These are phyloP conservation scores for Petunia hybrid DNA, from an alignment of 305 asterid species.

Conservation along the genomic window DNA sequence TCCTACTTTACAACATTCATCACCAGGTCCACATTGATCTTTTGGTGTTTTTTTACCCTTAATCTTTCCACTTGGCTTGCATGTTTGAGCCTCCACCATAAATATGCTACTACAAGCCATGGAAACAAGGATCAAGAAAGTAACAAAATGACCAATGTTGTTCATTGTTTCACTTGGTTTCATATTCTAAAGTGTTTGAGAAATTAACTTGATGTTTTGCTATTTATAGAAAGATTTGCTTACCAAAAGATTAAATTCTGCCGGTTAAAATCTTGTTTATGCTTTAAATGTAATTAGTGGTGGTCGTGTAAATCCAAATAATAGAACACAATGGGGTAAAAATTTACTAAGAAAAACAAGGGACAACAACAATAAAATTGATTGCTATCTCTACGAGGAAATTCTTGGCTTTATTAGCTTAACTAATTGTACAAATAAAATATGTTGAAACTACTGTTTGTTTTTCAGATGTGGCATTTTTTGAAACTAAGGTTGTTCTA, in stretches of 20 bases:
- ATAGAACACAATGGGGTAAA: neutral
- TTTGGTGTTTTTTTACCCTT: constrained; percentile 33
- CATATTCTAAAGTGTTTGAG: neutral
- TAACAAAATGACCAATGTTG: neutral
- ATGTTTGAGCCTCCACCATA: constrained; percentile 31
- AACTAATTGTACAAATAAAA: neutral
- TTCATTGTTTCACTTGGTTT: constrained; percentile 28
- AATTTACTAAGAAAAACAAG: neutral
- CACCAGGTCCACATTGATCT: constrained; percentile 30
- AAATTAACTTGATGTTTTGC: neutral
- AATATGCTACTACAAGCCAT: neutral
- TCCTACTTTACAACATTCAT: constrained; percentile 40
- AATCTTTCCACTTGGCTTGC: constrained; percentile 45
- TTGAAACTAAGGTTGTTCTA: neutral
- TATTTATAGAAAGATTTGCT: neutral
- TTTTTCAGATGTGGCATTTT: neutral
- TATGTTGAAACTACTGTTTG: neutral
- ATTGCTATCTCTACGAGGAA: neutral
- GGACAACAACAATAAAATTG: neutral
- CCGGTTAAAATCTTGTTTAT: neutral
- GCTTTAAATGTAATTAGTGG: neutral
- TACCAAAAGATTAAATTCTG: neutral
- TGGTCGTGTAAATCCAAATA: constrained; percentile 10
- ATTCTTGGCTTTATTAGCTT: neutral
- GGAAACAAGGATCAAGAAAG: constrained; percentile 23